Base-by-base conservation (phyloP, 1,284 basidiomycete genomes). In the Acaromyces ingoldii region DNA sequence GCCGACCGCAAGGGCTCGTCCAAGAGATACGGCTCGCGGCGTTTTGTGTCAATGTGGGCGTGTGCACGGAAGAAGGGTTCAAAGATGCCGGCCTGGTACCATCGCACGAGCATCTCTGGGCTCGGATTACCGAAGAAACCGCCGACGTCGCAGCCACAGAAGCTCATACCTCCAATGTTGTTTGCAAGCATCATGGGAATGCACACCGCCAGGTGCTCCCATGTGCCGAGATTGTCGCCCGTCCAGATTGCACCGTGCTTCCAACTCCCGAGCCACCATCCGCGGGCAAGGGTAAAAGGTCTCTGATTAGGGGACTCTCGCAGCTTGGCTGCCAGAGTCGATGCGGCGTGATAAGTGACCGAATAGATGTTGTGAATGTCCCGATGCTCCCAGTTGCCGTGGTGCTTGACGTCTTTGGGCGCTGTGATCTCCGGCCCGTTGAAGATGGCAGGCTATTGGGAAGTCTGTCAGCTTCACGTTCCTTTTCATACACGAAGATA, bases 51-150 rank as follows among this genome's bases (percentile, higher is more conserved):
- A 67, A 96, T 87, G 76, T 97, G 92, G 4, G 93, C 95, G 77
- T 98, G 95, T 0, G 93, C 93, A 49, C 93, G 84, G 86, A 98
- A 93, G 83, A 99, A 99, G 3, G 93, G 93, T 60, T 86, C 86
- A 76, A 97, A 95, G 10, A 86, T 84, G 25, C 93, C 95, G 31
- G 92, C 86, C 78, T 90, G 90, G 74, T 98, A 97, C 93, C 93
- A 98, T 33, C 95, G 83, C 6, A 93, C 85, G 26, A 99, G 85
- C 84, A 97, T 90, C 74, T 98, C 93, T 1, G 86, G 81, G 34
- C 86, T 82, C 0, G 95, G 93, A 76, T 98, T 95, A 43, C 93
- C 93, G 73, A 98, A 98, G 84, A 97, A 98, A 15, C 93, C 93
- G 34, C 93, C 92, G 43, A 97, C 89, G 70, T 98, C 93, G 53